Evolutionary conservation across 1,284 basidiomycete genomes (phyloP), one percentile per base, ranked within the genome.

Genomic region (Ganoderma leucocontextum): DNA sequence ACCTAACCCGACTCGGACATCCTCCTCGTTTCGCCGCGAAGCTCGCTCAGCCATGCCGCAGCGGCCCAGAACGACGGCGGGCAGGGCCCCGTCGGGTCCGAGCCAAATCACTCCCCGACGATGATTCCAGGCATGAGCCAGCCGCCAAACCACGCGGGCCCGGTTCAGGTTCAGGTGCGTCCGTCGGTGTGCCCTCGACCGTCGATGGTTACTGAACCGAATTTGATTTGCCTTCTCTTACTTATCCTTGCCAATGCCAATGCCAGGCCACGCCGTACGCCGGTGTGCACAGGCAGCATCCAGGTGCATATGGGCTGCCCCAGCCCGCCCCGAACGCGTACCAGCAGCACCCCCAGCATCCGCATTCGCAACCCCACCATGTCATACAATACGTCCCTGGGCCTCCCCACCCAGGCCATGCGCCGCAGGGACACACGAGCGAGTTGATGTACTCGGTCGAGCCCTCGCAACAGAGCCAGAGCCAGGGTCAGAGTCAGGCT

Each of bases 131-230:
- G 58, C 58, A 69, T 70, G 71, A 70, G 71, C 71, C 71, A 72
- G 59, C 67, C 69, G 67, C 69, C 71, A 62, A 67, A 63, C 68
- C 70, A 66, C 42, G 33, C 62, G 58, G 65, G 66, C 42, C 69
- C 68, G 69, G 71, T 69, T 64, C 71, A 72, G 69, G 71, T 69
- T 64, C 71, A 72, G 69, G 71, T 72, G 42, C 60, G 69, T 58
- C 39, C 44, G 55, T 63, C 38, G 6, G 38, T 52, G 29, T 29
- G 29, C 29, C 49, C 39, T 22, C 44, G n/a, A 22, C 22, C 35
- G 19, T 35, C n/a, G 36, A 25, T 52, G 10, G 53, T 60, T 10
- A 9, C 19, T 55, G 36, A 57, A 22, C 47, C 17, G 55, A 22
- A 58, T 36, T 58, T 38, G 35, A 35, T 58, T 58, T 25, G 9